Conservation (phyloP, 2,329 filamentous ascomycete genomes). For the Talaromyces islandicus region DNA sequence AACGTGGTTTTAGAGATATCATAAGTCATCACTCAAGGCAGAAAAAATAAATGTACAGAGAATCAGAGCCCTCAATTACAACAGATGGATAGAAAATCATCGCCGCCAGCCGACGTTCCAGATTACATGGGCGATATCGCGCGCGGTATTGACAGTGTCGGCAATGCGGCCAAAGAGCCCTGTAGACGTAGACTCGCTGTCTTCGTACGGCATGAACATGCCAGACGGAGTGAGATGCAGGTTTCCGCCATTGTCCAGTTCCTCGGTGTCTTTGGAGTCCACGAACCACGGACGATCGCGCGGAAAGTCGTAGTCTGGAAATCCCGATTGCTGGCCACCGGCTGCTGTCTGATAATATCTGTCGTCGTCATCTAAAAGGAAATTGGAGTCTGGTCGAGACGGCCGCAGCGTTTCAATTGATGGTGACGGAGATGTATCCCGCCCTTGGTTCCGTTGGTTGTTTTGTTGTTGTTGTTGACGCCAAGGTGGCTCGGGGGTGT, state of each 20-base stretch:
- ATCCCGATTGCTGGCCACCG: not conserved
- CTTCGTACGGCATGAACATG: conserved; percentile 86
- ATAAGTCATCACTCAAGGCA: not conserved
- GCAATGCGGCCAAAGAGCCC: conserved; percentile 73
- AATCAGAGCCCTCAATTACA: not conserved
- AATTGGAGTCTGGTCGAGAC: conserved; percentile 59
- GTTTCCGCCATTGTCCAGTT: conserved; percentile 42
- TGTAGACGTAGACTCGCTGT: conserved; percentile 57
- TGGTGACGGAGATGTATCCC: conserved; percentile 61
- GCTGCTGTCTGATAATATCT: conserved; percentile 30
- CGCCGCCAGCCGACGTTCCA: conserved; percentile 62
- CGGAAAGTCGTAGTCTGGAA: conserved; percentile 4
- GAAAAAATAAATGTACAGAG: not conserved
- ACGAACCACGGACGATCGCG: conserved; percentile 27
- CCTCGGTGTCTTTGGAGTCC: conserved; percentile 44
- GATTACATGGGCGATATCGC: conserved; percentile 60
- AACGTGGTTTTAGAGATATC: not conserved
- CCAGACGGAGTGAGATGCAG: conserved; percentile 76
- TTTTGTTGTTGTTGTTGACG: conserved; percentile 19
- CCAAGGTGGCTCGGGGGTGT: conserved; percentile 58
- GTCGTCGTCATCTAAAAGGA: conserved; percentile 58
- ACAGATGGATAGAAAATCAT: conserved; percentile 25
- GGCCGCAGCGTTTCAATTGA: conserved; percentile 79
- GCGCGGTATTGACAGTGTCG: conserved; percentile 65
- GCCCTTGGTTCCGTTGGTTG: conserved; percentile 21